A percentile compares a stretch with the other conserved stretches of the same genome.
Evolutionary conservation across 495 filamentous ascomycete species (phyloP).

Genomic region (Aspergillus heteromorphus): DNA sequence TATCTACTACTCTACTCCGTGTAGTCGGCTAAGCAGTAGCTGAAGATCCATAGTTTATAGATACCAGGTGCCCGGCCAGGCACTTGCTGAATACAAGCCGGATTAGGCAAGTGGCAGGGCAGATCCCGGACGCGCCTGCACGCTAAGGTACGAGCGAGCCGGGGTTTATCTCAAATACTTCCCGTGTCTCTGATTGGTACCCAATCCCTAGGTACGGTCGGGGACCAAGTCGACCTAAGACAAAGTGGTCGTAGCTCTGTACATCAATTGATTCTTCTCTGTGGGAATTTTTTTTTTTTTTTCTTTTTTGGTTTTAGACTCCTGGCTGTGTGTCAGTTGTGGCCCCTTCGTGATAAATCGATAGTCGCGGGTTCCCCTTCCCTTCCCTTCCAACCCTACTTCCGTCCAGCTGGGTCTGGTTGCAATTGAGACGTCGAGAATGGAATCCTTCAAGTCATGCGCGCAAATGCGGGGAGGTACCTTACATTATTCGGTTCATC

Average conservation of each 20-base stretch:
- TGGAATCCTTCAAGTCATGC: neutral
- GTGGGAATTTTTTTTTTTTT: no score
- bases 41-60: neutral
- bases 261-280: no score
- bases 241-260: constrained; percentile 10
- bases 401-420: constrained; percentile 1
- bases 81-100: neutral
- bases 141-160: constrained; percentile 14
- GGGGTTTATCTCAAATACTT: constrained; percentile 42
- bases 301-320: constrained; percentile 14
- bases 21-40: neutral
- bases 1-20: neutral
- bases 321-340: no score
- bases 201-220: constrained; percentile 12
- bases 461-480: neutral
- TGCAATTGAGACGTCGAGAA: neutral
- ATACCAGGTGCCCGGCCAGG: neutral
- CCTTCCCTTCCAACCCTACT: constrained; percentile 19
- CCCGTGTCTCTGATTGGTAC: constrained; percentile 28
- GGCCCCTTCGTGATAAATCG: constrained; percentile 17
- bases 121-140: constrained; percentile 8
- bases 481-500: neutral
- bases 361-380: constrained; percentile 27
- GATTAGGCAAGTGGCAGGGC: constrained; percentile 4
- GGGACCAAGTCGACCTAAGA: constrained; percentile 12